Conservation (phyloP, 805 yeast species). For the Monosporozyma servazzii region DNA sequence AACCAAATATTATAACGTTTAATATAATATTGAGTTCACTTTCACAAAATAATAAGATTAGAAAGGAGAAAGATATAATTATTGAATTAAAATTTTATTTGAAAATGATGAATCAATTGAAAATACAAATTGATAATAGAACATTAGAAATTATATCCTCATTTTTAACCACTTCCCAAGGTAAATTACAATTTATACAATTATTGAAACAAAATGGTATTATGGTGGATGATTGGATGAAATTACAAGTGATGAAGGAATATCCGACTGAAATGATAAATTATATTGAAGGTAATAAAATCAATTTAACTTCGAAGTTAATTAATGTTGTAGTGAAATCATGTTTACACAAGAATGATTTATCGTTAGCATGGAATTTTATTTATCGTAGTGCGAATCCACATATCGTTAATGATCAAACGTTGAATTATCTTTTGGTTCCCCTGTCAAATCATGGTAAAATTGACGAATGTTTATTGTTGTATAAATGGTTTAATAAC, state of each 20-base stretch:
- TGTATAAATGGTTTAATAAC: background rate
- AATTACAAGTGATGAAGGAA: background rate
- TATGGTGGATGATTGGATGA: background rate
- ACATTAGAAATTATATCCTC: conserved; percentile 34
- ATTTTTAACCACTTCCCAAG: conserved; percentile 19
- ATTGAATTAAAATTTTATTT: conserved; percentile 25
- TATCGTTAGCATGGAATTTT: background rate
- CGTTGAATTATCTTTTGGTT: background rate
- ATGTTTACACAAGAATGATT: background rate
- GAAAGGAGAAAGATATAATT: conserved; percentile 22
- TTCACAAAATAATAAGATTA: conserved; percentile 21
- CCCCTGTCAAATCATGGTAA: background rate
- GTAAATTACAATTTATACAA: background rate
- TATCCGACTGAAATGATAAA: background rate
- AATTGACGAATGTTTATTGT: conserved; percentile 1
- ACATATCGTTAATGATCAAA: background rate
- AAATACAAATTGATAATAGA: conserved; percentile 27
- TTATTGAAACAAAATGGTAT: background rate
- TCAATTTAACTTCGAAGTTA: background rate
- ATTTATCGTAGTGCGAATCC: background rate
- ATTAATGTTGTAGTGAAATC: background rate
- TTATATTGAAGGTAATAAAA: background rate
- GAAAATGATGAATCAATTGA: conserved; percentile 24
- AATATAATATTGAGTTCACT: conserved; percentile 31
- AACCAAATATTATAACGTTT: conserved; percentile 33